Base-by-base conservation (phyloP, 495 filamentous ascomycete species). In the Cenococcum geophilum region DNA sequence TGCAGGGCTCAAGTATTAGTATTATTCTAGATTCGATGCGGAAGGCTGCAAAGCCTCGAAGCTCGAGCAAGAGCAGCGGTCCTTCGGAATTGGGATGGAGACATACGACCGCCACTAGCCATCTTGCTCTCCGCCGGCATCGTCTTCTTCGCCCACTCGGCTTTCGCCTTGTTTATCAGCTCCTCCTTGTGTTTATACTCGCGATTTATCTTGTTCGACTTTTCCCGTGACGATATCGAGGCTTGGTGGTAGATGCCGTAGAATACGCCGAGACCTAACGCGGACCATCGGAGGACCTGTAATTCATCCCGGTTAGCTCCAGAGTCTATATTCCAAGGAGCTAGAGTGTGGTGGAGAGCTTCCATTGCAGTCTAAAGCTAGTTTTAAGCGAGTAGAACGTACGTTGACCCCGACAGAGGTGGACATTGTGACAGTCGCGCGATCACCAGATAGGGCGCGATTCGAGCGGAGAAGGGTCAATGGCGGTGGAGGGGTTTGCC, bases 161-260 rank as follows among this genome's bases (percentile, higher is more conserved):
- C 84, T 83, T 93, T 96, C 62, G 93, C 93, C 78, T 96, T 78
- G 66, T 84, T 76, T 78, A 97, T 96, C 76, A 97, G 78, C 52
- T 81, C 79, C 75, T 89, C 83, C 80, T 97, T 92, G 73, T 89
- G 88, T 66, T 91, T 76, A 68, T 89, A 96, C 73, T 96, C 90
- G 65, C 82, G 81, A 69, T 96, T 77, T 61, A 83, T 79, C 51
- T 84, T 79, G 47, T 80, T 78, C 62, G 81, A 73, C 75, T 86
- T 87, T 63, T 88, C 81, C 64, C 79, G 67, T 32, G 88, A 71
- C 62, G 76, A 84, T 71, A 97, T 81, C 45, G 81, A 79, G 55
- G 83, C 80, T 77, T 99, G 95, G 80, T 96, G 91, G 73, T 84
- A 88, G 75, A 96, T 77, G 73, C 93, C 93, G 79, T 97, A 97